Conservation (phyloP, 768 basidiomycete genomes). For the Lentinus tigrinus region DNA sequence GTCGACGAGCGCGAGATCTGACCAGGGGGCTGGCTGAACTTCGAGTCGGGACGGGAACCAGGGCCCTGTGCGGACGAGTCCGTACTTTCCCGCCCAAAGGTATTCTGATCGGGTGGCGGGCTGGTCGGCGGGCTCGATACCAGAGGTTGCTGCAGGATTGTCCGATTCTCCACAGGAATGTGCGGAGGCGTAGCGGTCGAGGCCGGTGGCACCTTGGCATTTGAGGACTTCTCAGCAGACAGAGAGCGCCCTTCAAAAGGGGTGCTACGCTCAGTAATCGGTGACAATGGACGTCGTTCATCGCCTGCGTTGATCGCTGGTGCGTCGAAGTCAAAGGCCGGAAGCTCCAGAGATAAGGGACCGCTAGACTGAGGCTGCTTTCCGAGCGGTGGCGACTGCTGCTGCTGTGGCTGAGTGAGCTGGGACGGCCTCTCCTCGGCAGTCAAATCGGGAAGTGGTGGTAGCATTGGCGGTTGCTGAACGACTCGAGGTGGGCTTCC, state of each 20-base stretch:
- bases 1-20: slow-evolving; percentile 4
- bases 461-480: slow-evolving; percentile 23
- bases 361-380: slow-evolving; percentile 15
- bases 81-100: slow-evolving; percentile 25
- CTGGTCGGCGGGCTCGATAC: slow-evolving; percentile 29
- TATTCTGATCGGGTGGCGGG: slow-evolving; percentile 14
- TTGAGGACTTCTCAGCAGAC: slow-evolving; percentile 14
- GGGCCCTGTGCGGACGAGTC: slow-evolving; percentile 33
- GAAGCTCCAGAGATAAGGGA: slow-evolving; percentile 46
- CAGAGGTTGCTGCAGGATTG: slow-evolving; percentile 18
- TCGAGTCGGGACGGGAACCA: slow-evolving; percentile 41
- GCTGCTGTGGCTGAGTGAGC: neutral
- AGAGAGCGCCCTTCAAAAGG: slow-evolving; percentile 25
- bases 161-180: slow-evolving; percentile 5
- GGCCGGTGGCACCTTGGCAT: neutral
- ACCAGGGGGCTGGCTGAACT: slow-evolving; percentile 18
- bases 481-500: slow-evolving; percentile 1
- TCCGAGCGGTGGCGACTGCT: neutral
- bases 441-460: slow-evolving; percentile 22
- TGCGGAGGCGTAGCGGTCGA: neutral
- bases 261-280: slow-evolving; percentile 59
- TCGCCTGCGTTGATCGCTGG: slow-evolving; percentile 9
- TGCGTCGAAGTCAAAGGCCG: slow-evolving; percentile 52
- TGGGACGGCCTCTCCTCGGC: neutral
- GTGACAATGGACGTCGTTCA: slow-evolving; percentile 46